These are phyloP conservation scores for Pseudocercospora musae DNA, from an alignment of 2,329 filamentous ascomycete genomes.

Conservation along the genomic window DNA sequence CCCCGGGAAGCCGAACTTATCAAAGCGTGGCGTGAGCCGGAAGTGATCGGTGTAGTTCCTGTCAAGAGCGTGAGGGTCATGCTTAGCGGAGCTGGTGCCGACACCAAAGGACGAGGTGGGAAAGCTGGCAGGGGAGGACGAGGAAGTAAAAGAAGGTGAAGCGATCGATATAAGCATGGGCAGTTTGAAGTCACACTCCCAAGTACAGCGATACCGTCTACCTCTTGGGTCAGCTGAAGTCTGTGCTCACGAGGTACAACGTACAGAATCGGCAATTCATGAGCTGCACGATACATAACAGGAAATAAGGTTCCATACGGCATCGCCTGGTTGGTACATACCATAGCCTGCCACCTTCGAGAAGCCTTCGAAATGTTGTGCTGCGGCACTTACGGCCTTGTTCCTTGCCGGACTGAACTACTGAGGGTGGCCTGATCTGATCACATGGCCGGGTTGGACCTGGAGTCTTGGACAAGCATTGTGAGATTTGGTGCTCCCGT, in stretches of 20 bases:
- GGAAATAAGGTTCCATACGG: background rate
- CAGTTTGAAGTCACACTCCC: background rate
- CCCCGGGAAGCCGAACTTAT: slow-evolving; percentile 82
- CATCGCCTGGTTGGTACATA: background rate
- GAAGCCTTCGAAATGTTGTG: background rate
- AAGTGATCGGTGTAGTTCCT: slow-evolving; percentile 75
- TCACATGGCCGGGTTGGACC: background rate
- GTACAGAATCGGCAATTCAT: background rate
- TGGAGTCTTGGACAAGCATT: background rate
- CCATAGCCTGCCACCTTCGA: background rate
- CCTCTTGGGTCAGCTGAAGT: background rate
- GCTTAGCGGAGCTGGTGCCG: slow-evolving; percentile 56
- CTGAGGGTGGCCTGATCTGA: background rate
- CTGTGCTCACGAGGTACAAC: background rate
- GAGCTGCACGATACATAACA: background rate
- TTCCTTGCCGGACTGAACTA: too few relatives aligned
- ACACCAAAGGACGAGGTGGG: slow-evolving; percentile 37
- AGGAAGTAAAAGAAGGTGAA: slow-evolving; percentile 23
- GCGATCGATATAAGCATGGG: background rate
- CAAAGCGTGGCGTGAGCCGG: slow-evolving; percentile 73
- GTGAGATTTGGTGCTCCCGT: background rate
- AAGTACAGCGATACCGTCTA: background rate
- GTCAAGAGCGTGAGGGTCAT: slow-evolving; percentile 78
- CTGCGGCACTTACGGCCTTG: background rate
- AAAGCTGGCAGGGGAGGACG: slow-evolving; percentile 28